These are phyloP conservation scores for Trichomonascaceae sp. DNA, from an alignment of 1,139 yeast genomes.

Conservation along the genomic window DNA sequence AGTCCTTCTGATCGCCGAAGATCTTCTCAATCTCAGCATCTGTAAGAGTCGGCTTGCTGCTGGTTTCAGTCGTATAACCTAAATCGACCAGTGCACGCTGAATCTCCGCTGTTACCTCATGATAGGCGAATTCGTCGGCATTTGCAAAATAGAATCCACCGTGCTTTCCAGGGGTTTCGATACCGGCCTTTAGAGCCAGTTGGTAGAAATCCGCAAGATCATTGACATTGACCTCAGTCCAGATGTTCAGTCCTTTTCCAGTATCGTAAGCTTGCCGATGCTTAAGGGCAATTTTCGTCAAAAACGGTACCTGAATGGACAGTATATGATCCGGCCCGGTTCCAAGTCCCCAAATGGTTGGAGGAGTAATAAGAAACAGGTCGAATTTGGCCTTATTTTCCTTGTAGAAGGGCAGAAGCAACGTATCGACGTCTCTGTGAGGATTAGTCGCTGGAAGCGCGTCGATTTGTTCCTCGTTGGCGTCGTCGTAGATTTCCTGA, in stretches of 20 bases:
- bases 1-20: conserved; percentile 11
- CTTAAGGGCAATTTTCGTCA: conserved; percentile 26
- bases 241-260: conserved; percentile 34
- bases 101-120: conserved; percentile 30
- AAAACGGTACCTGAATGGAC: conserved; percentile 36
- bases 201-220: conserved; percentile 37
- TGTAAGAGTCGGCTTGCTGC: conserved; percentile 9
- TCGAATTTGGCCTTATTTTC: conserved; percentile 14
- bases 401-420: conserved; percentile 16
- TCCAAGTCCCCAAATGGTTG: conserved; percentile 33
- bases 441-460: conserved; percentile 33
- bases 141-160: conserved; percentile 39
- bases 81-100: conserved; percentile 18
- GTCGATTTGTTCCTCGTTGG: conserved; percentile 30
- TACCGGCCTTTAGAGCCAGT: conserved; percentile 26
- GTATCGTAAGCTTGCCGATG: conserved; percentile 32
- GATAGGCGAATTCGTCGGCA: conserved; percentile 33
- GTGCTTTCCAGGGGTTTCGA: conserved; percentile 30
- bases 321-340: conserved; percentile 34
- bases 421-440: conserved; percentile 37
- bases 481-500: conserved; percentile 33
- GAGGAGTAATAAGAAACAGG: conserved; percentile 20
- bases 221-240: conserved; percentile 38
- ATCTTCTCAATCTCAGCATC: conserved; percentile 12
- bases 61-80: conserved; percentile 14